Evolutionary conservation across 495 filamentous ascomycete species (phyloP), one percentile per base, ranked within the genome.

Genomic region (Thermothielavioides terrestris): DNA sequence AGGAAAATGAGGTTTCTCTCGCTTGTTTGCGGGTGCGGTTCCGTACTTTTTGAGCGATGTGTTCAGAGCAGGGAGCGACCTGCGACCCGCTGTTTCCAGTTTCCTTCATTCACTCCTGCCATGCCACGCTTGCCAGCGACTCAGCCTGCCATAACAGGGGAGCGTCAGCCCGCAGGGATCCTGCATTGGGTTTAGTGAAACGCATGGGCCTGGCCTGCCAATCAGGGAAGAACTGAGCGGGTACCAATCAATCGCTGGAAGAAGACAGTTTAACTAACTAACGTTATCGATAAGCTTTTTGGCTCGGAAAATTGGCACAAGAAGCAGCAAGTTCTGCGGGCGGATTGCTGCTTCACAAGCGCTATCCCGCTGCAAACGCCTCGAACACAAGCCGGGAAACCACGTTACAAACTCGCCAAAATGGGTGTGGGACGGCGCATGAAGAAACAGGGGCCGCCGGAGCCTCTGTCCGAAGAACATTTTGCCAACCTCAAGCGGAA

Each of bases 341-440:
- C 34, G 18, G 42, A 47, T 46, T 43, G 46, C 56, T 32, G 36
- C 27, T 14, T 6, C 42, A 8, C 12, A n/a, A 37, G 3, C 21
- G 35, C 17, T 21, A 4, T 48, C 23, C 23, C 15, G 45, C 34
- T 30, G 45, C 49, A 37, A 36, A 43, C 22, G 38, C 8, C 27
- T 30, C 40, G 12, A 37, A 22, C 30, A 51, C 17, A 30, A 43
- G 36, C 38, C 39, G 15, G 40, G 31, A 28, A 45, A 12, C 41
- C 26, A 21, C 25, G n/a, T 22, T 2, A 23, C 43, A 54, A 44
- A 50, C 38, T 45, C 50, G 50, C 42, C 25, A 81, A 66, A 64
- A 96, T 95, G 90, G 90, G 90, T 70, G 74, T 78, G 50, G 86
- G 88, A 54, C 86, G 89, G 59, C 89, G 92, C 54, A 91, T 95